Conservation (phyloP, 345 rosid genomes). For the Rhizophora mangle region DNA sequence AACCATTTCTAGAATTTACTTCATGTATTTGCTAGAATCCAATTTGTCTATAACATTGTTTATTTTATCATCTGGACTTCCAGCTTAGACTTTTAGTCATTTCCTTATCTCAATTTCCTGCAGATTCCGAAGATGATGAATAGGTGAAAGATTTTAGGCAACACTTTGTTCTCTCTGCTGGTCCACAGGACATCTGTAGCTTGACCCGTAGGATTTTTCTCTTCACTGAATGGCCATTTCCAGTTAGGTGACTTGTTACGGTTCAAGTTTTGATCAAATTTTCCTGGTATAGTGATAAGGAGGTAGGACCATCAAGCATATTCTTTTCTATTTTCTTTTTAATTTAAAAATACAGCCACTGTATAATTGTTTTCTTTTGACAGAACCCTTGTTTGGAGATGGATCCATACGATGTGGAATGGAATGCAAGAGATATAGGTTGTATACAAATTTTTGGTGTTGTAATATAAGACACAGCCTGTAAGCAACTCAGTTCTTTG, state of each 20-base stretch:
- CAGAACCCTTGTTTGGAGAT: too few relatives aligned
- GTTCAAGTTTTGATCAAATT: slow-evolving; percentile 16
- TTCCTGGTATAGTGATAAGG: slow-evolving; percentile 22
- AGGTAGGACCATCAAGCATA: slow-evolving; percentile 17
- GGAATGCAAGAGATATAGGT: too few relatives aligned
- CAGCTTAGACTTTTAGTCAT: background rate
- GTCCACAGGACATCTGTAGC: slow-evolving; percentile 12
- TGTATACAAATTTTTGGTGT: too few relatives aligned
- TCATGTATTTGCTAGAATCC: too few relatives aligned
- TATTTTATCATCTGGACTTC: background rate
- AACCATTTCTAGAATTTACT: too few relatives aligned
- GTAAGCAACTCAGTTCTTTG: too few relatives aligned
- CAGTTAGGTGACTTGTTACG: slow-evolving; percentile 21
- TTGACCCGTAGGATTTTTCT: slow-evolving; percentile 20
- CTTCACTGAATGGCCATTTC: slow-evolving; percentile 13
- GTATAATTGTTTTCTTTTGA: slow-evolving; percentile 26
- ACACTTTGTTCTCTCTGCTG: slow-evolving; percentile 11
- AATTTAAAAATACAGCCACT: slow-evolving; percentile 39
- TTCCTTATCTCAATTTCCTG: slow-evolving; percentile 19
- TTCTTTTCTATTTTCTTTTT: slow-evolving; percentile 21
- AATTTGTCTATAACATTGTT: background rate
- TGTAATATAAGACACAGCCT: too few relatives aligned
- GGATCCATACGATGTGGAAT: too few relatives aligned
- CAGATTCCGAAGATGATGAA: slow-evolving; percentile 97
- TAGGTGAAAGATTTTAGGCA: slow-evolving; percentile 35